Evolutionary conservation across 306 rosid species (phyloP).

Genomic region (Corylus avellana): DNA sequence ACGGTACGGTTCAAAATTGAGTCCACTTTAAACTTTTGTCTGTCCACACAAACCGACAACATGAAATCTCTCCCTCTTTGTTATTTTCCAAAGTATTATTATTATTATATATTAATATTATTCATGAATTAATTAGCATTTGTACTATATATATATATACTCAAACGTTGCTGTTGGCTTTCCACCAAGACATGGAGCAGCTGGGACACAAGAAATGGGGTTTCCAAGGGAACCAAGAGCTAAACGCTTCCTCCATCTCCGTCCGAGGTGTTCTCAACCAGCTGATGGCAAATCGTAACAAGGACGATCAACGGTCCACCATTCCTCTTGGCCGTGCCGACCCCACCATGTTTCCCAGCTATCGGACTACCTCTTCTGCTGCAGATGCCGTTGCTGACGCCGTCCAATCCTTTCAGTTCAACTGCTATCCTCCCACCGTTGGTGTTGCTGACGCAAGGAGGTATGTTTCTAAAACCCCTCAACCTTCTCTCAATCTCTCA

Average conservation of each 20-base stretch:
- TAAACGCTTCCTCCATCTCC: slow-evolving; percentile 46
- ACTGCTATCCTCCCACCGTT: slow-evolving; percentile 51
- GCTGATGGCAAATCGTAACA: slow-evolving; percentile 22
- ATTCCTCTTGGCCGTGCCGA: slow-evolving; percentile 54
- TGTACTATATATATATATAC: too few relatives aligned
- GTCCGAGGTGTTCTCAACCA: slow-evolving; percentile 45
- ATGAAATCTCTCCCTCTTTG: too few relatives aligned
- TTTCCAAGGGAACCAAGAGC: slow-evolving; percentile 45
- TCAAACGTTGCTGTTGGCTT: too few relatives aligned
- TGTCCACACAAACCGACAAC: too few relatives aligned
- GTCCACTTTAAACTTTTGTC: too few relatives aligned
- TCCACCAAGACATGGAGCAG: slow-evolving; percentile 34
- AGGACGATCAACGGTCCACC: slow-evolving; percentile 30
- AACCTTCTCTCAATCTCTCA: too few relatives aligned
- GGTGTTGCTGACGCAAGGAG: slow-evolving; percentile 51
- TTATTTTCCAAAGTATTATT: too few relatives aligned
- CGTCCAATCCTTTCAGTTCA: slow-evolving; percentile 46
- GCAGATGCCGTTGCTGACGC: slow-evolving; percentile 39
- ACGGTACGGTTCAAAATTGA: too few relatives aligned
- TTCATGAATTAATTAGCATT: too few relatives aligned
- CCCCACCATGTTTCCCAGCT: slow-evolving; percentile 45
- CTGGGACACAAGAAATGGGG: slow-evolving; percentile 46
- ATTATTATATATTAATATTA: too few relatives aligned
- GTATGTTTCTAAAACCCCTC: slow-evolving; percentile 18
- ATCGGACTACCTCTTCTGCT: slow-evolving; percentile 30